Evolutionary conservation across 805 yeast genomes (phyloP), one percentile per base, ranked within the genome.

Genomic region (Saccharomyces cerevisiae): DNA sequence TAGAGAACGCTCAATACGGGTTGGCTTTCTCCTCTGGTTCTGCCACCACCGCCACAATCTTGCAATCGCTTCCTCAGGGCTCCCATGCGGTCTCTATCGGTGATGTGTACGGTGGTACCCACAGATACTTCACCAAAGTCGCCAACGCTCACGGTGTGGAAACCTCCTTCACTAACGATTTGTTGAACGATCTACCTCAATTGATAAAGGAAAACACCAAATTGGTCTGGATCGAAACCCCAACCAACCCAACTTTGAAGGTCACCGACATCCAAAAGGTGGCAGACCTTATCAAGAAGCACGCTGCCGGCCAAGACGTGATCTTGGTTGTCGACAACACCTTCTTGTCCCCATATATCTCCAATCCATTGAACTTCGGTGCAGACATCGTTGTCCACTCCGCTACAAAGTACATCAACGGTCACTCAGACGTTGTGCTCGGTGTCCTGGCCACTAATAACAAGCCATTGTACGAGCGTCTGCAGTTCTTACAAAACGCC

Each of bases 21-120:
- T 71, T 88, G 56, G 96, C 92, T 17, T 84, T 87, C 69, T 73
- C 87, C 41, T 86, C 95, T n/a, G 96, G 96, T 51, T 84, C 90
- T 51, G 95, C 96, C 50, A 78, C 89, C 57, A 87, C 95, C 47
- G 88, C 94, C 27, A 78, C 84, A 61, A 76, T 88, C 47, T 73
- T 87, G 64, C 96, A 88, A 71, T 78, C 86, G 31, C 74, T 89
- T 63, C 83, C 87, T 47, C 79, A 80, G 58, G 85, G 84, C 49
- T 76, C 87, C 46, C 94, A 89, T 66, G 85, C 86, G 46, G 76
- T 88, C 50, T 83, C 89, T 49, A 83, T 87, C 64, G 90, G 87
- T 62, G 96, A 88, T 65, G 96, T 88, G 49, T 88, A 88, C 71
- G 96, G 96, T 58, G 96, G 96, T 63, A 88, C 96, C 55, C 94